Conservation (phyloP, 768 basidiomycete species). For the Saitozyma podzolica region DNA sequence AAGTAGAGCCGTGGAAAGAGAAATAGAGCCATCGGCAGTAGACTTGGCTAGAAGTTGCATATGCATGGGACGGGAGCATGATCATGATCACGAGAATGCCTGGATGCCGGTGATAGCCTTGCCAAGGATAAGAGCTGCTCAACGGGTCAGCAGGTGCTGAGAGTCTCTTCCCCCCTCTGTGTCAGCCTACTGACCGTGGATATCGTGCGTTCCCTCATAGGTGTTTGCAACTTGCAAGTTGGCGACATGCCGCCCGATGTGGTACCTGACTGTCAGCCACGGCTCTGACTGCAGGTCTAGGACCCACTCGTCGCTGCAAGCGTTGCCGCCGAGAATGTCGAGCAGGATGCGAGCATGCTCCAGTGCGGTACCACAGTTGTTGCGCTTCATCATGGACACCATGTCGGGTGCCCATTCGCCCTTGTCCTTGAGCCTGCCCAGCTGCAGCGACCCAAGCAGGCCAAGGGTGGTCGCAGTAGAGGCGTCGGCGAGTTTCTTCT, state of each 20-base stretch:
- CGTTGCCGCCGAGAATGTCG: conserved; percentile 93
- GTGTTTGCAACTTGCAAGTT: conserved; percentile 96
- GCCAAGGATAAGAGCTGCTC: conserved; percentile 75
- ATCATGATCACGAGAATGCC: conserved; percentile 61
- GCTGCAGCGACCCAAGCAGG: conserved; percentile 52
- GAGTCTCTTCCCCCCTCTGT: neutral
- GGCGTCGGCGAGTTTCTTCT: conserved; percentile 95
- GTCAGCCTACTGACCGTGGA: conserved; percentile 38
- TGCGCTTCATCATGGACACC: conserved; percentile 91
- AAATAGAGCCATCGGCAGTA: conserved; percentile 1
- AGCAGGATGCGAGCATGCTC: conserved; percentile 75
- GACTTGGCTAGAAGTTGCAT: neutral
- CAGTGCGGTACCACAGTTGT: conserved; percentile 92
- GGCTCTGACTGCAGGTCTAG: neutral
- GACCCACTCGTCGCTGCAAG: conserved; percentile 83
- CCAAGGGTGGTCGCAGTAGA: conserved; percentile 82
- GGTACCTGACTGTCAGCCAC: conserved; percentile 64
- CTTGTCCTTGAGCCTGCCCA: conserved; percentile 81
- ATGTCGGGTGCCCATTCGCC: conserved; percentile 78
- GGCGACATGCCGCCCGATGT: conserved; percentile 89
- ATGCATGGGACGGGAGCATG: conserved; percentile 1
- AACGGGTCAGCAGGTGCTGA: neutral
- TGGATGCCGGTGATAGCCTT: conserved; percentile 86
- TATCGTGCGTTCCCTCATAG: conserved; percentile 70
- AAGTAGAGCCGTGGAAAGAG: neutral